phyloP scores from a whole-genome alignment of 257 asterid genomes.

The Petunia secreta region DNA sequence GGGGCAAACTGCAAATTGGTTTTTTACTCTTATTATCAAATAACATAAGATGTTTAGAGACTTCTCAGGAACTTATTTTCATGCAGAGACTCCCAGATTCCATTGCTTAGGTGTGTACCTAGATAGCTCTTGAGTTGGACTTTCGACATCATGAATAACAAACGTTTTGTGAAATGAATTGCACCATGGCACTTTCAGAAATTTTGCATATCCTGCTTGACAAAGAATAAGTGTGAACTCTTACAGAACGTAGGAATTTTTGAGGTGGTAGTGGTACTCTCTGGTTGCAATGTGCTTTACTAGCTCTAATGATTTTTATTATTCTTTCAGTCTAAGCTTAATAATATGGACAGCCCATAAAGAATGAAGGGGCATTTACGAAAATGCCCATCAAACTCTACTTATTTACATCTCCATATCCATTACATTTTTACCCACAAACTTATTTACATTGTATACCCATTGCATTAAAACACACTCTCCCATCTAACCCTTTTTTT shows the following conservation, averaged over 20 bases:
- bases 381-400: no score
- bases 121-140: neutral
- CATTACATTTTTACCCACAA: no score
- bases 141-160: neutral
- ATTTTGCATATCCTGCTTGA: neutral
- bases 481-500: no score
- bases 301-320: neutral
- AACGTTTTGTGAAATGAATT: neutral
- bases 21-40: neutral
- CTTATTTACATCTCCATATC: no score
- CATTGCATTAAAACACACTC: no score
- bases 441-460: no score
- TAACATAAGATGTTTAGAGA: neutral
- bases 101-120: neutral
- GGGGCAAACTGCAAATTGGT: neutral
- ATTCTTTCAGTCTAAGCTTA: neutral
- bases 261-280: neutral
- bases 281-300: neutral
- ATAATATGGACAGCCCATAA: neutral
- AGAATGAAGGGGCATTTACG: no score
- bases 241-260: neutral
- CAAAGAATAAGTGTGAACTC: neutral
- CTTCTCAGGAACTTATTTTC: neutral
- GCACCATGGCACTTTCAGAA: neutral
- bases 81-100: slow-evolving; percentile 4